Conservation (phyloP, 306 rosid species). For the Albizia julibrissin region DNA sequence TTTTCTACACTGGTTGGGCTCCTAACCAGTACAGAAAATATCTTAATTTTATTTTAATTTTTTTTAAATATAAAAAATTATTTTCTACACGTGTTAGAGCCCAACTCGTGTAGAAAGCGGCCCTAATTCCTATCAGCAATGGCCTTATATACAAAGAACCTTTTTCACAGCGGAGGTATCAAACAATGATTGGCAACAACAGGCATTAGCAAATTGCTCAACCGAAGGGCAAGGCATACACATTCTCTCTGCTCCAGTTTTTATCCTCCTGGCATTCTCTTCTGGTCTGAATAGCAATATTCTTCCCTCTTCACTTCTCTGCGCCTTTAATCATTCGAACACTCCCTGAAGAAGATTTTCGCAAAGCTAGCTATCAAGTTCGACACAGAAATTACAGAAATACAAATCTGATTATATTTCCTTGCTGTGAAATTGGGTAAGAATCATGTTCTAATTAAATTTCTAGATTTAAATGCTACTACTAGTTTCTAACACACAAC, state of each 20-base stretch:
- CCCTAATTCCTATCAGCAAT: not conserved
- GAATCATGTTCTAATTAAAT: not conserved
- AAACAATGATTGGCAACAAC: not conserved
- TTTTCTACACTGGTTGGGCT: too few species aligned
- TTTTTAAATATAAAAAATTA: too few species aligned
- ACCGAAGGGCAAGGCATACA: not conserved
- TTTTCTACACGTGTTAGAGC: too few species aligned
- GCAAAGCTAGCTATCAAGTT: not conserved
- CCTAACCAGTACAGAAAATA: too few species aligned
- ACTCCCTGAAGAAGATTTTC: not conserved
- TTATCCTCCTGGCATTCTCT: not conserved
- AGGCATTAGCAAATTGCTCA: not conserved
- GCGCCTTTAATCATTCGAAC: not conserved
- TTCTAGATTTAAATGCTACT: not conserved
- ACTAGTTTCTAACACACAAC: not conserved
- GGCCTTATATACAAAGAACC: not conserved
- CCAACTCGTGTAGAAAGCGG: too few species aligned
- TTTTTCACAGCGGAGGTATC: not conserved
- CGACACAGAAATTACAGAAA: too few species aligned
- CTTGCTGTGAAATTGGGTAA: too few species aligned
- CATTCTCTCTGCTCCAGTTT: not conserved
- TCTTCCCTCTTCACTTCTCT: not conserved
- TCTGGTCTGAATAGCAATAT: not conserved
- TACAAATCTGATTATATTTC: too few species aligned
- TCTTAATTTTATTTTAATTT: too few species aligned